phyloP scores from a whole-genome alignment of 495 filamentous ascomycete species.

The Apodospora peruviana region DNA sequence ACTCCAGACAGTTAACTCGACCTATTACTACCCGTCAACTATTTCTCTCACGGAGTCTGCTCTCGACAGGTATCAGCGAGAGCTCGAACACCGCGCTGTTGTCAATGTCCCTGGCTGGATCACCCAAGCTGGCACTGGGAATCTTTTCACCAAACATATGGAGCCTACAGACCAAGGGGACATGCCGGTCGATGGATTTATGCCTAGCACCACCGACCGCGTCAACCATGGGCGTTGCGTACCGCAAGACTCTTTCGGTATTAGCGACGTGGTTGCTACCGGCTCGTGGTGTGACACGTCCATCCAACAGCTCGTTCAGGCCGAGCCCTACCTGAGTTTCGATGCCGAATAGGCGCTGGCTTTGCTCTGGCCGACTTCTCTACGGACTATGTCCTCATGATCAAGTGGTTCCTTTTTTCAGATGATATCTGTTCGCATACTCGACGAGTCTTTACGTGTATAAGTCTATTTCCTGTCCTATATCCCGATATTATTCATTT shows the following conservation, averaged over 20 bases:
- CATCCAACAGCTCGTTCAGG: background rate
- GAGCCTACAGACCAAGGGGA: background rate
- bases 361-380: background rate
- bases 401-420: too few species aligned
- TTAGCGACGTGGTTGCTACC: slow-evolving; percentile 1
- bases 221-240: background rate
- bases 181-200: background rate
- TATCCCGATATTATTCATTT: too few species aligned
- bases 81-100: background rate
- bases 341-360: background rate
- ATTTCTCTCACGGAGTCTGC: slow-evolving; percentile 1
- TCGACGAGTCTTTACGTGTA: too few species aligned
- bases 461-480: too few species aligned
- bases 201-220: background rate
- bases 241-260: background rate
- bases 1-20: background rate
- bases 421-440: too few species aligned
- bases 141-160: background rate
- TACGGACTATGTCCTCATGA: too few species aligned
- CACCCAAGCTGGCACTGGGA: slow-evolving; percentile 3
- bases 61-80: slow-evolving; percentile 1
- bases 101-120: slow-evolving; percentile 9
- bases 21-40: background rate
- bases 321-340: background rate
- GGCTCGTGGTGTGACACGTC: slow-evolving; percentile 8